These are phyloP conservation scores for Mariannaea elegans DNA, from an alignment of 2,329 filamentous ascomycete species.

Conservation along the genomic window DNA sequence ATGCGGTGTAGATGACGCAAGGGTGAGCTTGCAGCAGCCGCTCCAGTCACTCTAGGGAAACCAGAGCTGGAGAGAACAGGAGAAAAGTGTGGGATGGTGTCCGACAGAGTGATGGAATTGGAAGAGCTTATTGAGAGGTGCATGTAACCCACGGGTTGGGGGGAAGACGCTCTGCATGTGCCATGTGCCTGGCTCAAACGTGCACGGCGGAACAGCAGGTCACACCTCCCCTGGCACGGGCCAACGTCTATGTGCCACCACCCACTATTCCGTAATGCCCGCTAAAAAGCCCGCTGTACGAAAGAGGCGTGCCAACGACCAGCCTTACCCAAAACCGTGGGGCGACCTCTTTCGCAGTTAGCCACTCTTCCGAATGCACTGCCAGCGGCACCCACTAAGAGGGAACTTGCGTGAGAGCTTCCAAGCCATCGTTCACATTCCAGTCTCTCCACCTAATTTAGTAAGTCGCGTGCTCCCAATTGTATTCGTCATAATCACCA, in stretches of 20 bases:
- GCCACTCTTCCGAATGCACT: too few relatives aligned
- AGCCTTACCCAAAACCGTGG: conserved; percentile 28
- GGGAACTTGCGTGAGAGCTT: not conserved
- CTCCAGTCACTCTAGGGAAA: not conserved
- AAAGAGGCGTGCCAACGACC: conserved; percentile 8
- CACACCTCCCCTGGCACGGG: conserved; percentile 13
- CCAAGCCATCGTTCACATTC: conserved; percentile 7
- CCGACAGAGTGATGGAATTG: not conserved
- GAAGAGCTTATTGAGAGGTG: not conserved
- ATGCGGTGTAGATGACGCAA: conserved; percentile 27
- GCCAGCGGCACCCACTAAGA: conserved; percentile 1
- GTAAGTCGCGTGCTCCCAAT: conserved; percentile 28
- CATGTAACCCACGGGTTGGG: conserved; percentile 2
- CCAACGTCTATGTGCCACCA: conserved; percentile 5
- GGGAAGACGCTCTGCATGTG: conserved; percentile 17
- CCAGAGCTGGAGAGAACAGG: not conserved
- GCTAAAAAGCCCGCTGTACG: conserved; percentile 7
- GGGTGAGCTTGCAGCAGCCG: not conserved
- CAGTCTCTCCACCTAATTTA: conserved; percentile 14
- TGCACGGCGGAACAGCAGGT: not conserved
- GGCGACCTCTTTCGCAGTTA: conserved; percentile 12
- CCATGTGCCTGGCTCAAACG: conserved; percentile 21
- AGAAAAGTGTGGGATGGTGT: not conserved
- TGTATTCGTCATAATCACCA: not conserved
- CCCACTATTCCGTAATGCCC: conserved; percentile 5